Base-by-base conservation (phyloP, 176 grass and related monocot genomes). In the Ampelocalamus luodianensis region DNA sequence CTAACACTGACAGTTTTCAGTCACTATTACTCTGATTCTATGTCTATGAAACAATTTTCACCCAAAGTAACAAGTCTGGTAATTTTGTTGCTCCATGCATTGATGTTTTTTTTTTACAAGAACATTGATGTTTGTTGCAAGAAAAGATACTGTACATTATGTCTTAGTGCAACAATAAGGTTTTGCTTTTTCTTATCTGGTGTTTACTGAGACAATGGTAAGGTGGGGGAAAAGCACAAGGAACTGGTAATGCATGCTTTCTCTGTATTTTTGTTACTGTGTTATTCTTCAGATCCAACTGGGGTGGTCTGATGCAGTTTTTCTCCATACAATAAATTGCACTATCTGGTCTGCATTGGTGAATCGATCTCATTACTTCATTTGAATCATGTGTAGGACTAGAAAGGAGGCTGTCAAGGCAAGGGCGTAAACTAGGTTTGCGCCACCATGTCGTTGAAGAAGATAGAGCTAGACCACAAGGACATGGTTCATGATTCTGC, bases 381-480 rank as follows among this genome's bases (percentile, higher is more conserved):
- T 50, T 74, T 74, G 46, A 39, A 68, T 68, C 63, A 22, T 51
- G 24, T 24, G 34, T 16, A 80, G 78, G 45, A 23, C 78, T 51
- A 38, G 13, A 68, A 53, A 37, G 34, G 20, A 54, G 20, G 18
- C 12, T 68, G 22, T 54, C 32, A 68, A 54, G 68, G 76, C 56
- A 63, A 44, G 78, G 10, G 42, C 9, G 3, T 11, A 63, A 29
- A 70, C 80, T 22, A 85, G 14, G 15, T 42, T 71, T 2, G 14
- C 68, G 48, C 50, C 58, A 90, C 76, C 65, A 93, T 97, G 94
- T 72, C 85, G 45, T 87, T 87, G 27, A 90, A 97, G 77, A 94
- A 97, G 74, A 90, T 97, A 90, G 89, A 97, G 55, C 68, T 93
- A 11, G 89, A 81, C 45, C 94, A 97, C 89, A 90, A 93, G 73